Percentiles rank a stretch among this genome's conserved stretches.
Conservation (phyloP, 148 eudicot species). For the Arbutus unedo region DNA sequence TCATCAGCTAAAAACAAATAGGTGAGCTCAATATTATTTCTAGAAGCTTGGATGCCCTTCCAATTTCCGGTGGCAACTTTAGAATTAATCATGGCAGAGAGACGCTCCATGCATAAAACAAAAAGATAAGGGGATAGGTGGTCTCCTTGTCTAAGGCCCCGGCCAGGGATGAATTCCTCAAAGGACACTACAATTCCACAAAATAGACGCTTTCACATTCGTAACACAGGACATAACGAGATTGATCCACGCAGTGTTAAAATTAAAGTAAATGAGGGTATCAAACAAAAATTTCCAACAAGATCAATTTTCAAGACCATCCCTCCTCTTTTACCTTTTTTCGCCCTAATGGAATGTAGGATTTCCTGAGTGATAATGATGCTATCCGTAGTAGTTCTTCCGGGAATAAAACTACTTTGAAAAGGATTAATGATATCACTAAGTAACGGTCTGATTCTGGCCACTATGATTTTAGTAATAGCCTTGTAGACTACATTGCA, state of each 20-base stretch:
- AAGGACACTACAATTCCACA: background rate
- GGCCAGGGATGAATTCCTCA: background rate
- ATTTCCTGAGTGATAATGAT: background rate
- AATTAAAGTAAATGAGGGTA: background rate
- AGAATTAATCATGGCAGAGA: background rate
- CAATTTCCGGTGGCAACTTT: background rate
- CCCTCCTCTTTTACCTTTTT: background rate
- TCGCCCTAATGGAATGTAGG: background rate
- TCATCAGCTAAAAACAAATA: background rate
- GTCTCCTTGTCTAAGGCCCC: background rate
- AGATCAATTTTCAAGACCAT: background rate
- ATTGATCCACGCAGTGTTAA: background rate
- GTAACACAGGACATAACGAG: background rate
- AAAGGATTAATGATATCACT: background rate
- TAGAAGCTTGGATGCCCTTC: background rate
- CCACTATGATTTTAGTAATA: background rate
- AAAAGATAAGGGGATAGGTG: background rate
- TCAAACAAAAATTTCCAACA: background rate
- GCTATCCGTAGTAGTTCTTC: background rate
- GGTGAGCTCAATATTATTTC: accelerated
- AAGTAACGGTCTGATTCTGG: background rate
- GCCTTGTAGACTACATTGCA: background rate
- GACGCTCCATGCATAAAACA: background rate
- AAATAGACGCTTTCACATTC: background rate
- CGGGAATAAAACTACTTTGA: background rate